These are phyloP conservation scores for Gossypium gossypioides DNA, from an alignment of 441 rosid genomes.

Conservation along the genomic window DNA sequence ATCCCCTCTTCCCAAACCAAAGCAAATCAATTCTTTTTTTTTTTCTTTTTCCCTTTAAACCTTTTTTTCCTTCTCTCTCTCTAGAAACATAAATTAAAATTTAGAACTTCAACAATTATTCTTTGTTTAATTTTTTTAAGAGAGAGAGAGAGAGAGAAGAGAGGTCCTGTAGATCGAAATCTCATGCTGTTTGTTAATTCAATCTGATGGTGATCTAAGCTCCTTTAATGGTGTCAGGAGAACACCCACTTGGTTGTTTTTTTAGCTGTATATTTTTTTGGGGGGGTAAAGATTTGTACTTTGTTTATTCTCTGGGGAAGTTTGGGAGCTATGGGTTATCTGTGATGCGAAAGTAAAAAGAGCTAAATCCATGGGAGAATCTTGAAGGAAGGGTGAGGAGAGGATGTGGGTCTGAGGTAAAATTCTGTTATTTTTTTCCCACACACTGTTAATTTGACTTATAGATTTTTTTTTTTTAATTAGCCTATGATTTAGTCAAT, in stretches of 20 bases:
- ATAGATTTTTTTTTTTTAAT: not conserved
- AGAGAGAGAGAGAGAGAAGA: conserved; percentile 5
- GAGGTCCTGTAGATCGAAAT: conserved; percentile 93
- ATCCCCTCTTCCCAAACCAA: not conserved
- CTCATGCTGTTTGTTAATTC: conserved; percentile 24
- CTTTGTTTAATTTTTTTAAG: conserved; percentile 12
- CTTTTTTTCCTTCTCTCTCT: conserved; percentile 22
- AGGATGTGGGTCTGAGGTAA: conserved; percentile 64
- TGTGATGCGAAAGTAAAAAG: conserved; percentile 26
- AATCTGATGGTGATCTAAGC: conserved; percentile 53
- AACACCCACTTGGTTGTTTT: conserved; percentile 25
- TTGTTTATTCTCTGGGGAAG: conserved; percentile 11
- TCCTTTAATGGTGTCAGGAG: conserved; percentile 48
- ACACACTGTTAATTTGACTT: conserved; percentile 20
- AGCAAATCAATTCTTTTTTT: conserved; percentile 11
- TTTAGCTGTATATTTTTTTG: not conserved
- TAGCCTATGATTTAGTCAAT: conserved; percentile 12
- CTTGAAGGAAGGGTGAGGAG: conserved; percentile 25
- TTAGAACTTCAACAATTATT: conserved; percentile 6
- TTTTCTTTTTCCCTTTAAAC: conserved; percentile 17
- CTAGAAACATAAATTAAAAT: conserved; percentile 12
- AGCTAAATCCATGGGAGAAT: conserved; percentile 32
- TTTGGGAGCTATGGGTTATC: conserved; percentile 19
- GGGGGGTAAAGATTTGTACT: conserved; percentile 1
- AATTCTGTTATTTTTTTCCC: conserved; percentile 13